Evolutionary conservation across 371 early-diverging fungal genomes (phyloP).

Genomic region (Mucor sp.): DNA sequence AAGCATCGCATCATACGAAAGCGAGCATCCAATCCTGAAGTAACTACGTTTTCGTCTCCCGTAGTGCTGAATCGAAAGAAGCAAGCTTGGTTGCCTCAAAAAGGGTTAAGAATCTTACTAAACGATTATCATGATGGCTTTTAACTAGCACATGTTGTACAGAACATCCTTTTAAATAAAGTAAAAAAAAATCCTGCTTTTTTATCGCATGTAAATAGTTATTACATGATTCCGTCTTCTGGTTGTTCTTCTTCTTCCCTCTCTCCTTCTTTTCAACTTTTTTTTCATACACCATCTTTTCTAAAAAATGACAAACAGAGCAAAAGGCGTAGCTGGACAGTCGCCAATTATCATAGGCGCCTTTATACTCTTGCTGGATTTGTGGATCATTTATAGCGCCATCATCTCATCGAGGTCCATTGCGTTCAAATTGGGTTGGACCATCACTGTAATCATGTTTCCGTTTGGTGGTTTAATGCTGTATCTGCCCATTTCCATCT

Average conservation of each 20-base stretch:
- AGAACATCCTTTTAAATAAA: neutral
- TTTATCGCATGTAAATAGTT: neutral
- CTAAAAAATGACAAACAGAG: neutral
- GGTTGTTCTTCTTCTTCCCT: neutral
- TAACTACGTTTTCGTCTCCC: neutral
- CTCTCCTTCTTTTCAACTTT: neutral
- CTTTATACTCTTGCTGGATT: constrained; percentile 18
- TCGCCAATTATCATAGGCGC: constrained; percentile 18
- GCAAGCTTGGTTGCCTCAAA: constrained; percentile 31
- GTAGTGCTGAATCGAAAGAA: neutral
- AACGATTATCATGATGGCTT: constrained; percentile 22
- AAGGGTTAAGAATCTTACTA: constrained; percentile 36
- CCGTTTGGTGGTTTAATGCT: constrained; percentile 23
- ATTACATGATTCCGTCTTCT: neutral
- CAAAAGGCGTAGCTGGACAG: neutral
- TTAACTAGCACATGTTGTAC: constrained; percentile 8
- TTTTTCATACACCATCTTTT: neutral
- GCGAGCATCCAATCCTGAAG: constrained; percentile 36
- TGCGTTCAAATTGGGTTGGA: constrained; percentile 16
- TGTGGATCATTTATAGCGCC: constrained; percentile 12
- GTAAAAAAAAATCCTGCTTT: neutral
- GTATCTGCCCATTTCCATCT: constrained; percentile 14
- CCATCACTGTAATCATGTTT: constrained; percentile 15
- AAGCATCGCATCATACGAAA: constrained; percentile 45
- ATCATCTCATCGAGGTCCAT: constrained; percentile 16